phyloP scores from a whole-genome alignment of 2,329 filamentous ascomycete genomes.

The Botrytis elliptica region DNA sequence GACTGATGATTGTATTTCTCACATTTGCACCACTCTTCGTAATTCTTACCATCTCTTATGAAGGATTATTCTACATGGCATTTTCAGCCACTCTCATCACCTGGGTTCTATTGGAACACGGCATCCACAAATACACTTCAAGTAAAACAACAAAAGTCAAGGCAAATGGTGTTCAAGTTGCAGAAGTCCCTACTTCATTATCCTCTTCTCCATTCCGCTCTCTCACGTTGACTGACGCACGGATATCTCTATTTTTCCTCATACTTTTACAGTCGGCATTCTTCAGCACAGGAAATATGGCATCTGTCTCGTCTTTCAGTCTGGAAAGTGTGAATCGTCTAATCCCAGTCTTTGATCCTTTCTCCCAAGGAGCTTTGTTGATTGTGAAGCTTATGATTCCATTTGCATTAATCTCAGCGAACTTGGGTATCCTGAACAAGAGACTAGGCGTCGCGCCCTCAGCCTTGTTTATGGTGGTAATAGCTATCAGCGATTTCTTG shows the following conservation, averaged over 20 bases:
- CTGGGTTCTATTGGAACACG: constrained; percentile 91
- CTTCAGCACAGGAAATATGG: constrained; percentile 95
- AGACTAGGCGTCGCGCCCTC: constrained; percentile 80
- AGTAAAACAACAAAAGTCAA: constrained; percentile 23
- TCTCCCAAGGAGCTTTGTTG: constrained; percentile 83
- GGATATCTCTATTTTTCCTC: constrained; percentile 92
- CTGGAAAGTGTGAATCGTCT: constrained; percentile 86
- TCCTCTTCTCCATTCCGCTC: constrained; percentile 50
- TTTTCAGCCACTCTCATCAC: constrained; percentile 80
- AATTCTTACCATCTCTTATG: constrained; percentile 95
- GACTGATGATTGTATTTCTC: constrained; percentile 83
- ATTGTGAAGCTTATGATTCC: constrained; percentile 89
- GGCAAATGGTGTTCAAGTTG: constrained; percentile 26
- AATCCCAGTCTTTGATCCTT: constrained; percentile 89
- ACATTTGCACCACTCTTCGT: constrained; percentile 92
- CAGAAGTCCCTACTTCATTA: constrained; percentile 30
- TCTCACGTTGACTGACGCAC: constrained; percentile 77
- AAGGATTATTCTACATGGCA: constrained; percentile 90
- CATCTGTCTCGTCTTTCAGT: constrained; percentile 89
- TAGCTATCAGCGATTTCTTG: constrained; percentile 85
- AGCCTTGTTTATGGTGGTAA: constrained; percentile 90
- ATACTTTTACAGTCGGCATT: constrained; percentile 93
- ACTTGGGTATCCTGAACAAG: constrained; percentile 88
- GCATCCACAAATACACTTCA: constrained; percentile 55
- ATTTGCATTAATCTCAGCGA: constrained; percentile 88